A percentile compares a stretch with the other conserved stretches of the same genome.
Conservation (phyloP, 2,329 filamentous ascomycete species). For the Tothia fuscella region DNA sequence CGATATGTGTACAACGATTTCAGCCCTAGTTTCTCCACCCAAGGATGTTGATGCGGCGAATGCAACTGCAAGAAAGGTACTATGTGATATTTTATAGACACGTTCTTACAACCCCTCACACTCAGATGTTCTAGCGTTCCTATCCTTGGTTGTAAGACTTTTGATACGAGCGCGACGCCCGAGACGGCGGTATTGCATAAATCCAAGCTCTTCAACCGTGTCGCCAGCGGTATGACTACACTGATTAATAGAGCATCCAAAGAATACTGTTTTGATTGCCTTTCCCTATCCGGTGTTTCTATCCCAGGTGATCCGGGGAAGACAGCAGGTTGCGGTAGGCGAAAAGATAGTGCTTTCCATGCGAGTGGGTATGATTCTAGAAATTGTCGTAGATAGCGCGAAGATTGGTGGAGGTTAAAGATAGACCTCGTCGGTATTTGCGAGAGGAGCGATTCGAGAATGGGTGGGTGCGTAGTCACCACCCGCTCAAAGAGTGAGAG, state of each 20-base stretch:
- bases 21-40: constrained; percentile 25
- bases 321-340: constrained; percentile 32
- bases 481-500: constrained; percentile 37
- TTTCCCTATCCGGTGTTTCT: constrained; percentile 29
- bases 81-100: constrained; percentile 52
- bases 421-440: constrained; percentile 45
- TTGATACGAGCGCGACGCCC: constrained; percentile 43
- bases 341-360: constrained; percentile 49
- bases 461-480: constrained; percentile 43
- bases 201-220: constrained; percentile 43
- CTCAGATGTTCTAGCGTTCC: constrained; percentile 47
- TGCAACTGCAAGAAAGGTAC: constrained; percentile 41
- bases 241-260: constrained; percentile 46
- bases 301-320: constrained; percentile 26
- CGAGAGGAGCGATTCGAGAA: constrained; percentile 46
- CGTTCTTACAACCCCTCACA: constrained; percentile 51
- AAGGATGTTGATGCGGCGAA: constrained; percentile 19
- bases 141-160: constrained; percentile 41
- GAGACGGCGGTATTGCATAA: constrained; percentile 50
- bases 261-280: constrained; percentile 45
- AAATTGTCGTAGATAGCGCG: constrained; percentile 41
- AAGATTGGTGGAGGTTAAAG: constrained; percentile 47
- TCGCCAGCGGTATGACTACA: constrained; percentile 44
- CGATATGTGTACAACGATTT: constrained; percentile 51
- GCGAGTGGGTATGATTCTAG: constrained; percentile 45